A percentile compares a stretch with the other conserved stretches of the same genome.
These are phyloP conservation scores for Ceriops zippeliana DNA, from an alignment of 345 rosid species.

Conservation along the genomic window DNA sequence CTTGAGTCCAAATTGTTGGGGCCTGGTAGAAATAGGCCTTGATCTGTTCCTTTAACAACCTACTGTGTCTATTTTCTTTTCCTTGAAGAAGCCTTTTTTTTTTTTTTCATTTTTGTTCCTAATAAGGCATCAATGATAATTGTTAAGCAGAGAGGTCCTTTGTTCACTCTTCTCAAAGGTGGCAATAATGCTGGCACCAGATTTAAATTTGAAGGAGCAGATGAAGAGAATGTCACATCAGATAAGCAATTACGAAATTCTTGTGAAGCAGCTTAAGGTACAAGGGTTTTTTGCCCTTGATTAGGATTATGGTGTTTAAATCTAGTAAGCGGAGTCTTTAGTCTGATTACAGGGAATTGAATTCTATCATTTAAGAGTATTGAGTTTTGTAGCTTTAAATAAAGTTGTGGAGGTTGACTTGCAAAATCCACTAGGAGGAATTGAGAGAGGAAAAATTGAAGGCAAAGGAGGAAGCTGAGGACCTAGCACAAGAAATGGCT, in stretches of 20 bases:
- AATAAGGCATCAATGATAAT: slow-evolving; percentile 5
- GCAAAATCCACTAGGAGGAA: slow-evolving; percentile 46
- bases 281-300: background rate
- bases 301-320: background rate
- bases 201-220: slow-evolving; percentile 34
- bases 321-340: background rate
- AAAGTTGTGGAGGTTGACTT: slow-evolving; percentile 13
- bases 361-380: slow-evolving; percentile 6
- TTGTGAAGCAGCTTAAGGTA: slow-evolving; percentile 67
- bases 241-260: slow-evolving; percentile 52
- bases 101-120: background rate
- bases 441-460: slow-evolving; percentile 65
- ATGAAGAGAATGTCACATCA: slow-evolving; percentile 44
- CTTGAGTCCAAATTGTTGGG: background rate
- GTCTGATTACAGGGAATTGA: background rate
- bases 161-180: slow-evolving; percentile 36
- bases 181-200: slow-evolving; percentile 26
- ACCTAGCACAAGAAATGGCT: slow-evolving; percentile 93
- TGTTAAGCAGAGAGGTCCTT: slow-evolving; percentile 39
- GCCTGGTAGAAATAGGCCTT: too few relatives aligned
- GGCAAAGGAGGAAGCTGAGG: slow-evolving; percentile 91
- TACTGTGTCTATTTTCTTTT: background rate
- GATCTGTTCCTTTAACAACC: too few relatives aligned
- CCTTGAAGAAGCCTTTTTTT: background rate
- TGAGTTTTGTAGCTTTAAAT: slow-evolving; percentile 9